Base-by-base conservation (phyloP, 2,329 filamentous ascomycete genomes). In the Geosmithia flava region DNA sequence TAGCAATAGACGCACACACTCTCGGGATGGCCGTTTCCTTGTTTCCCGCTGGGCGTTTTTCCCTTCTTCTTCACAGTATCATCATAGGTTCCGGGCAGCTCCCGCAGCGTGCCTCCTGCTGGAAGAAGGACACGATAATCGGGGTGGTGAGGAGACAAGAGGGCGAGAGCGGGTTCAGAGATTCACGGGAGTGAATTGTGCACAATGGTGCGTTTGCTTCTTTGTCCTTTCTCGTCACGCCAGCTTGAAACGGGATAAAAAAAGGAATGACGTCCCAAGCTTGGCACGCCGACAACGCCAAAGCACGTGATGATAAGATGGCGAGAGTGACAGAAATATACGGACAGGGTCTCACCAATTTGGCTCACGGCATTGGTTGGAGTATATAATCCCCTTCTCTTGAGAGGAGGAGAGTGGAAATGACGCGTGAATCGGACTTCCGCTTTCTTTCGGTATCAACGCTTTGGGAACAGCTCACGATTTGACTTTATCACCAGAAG, bases 251-350 rank as follows among this genome's bases (percentile, higher is more conserved):
- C 10, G 11, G 33, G 15, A 16, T 7, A 37, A 37, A 37, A 37
- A 3, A 16, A 16, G 13, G 13, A 11, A 37, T 37, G 33, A 37
- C 33, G 33, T 37, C 33, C 15, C 11, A 27, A 37, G 33, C 33
- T 37, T 37, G n/a, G 16, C 47, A 43, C 47, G 47, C 16, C 13
- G 41, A 20, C 33, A 27, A 48, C 47, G 47, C 47, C 47, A 48
- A 48, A 48, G 29, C 47, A 48, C 47, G 47, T 48, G 47, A 48
- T 39, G 40, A 17, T 3, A 33, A 17, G 23, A 8, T 46, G 29
- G 3, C 20, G n/a, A 42, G 20, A 16, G 41, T 42, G 17, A 15
- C 6, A 7, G 29, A 33, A 45, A 45, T 37, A 13, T 10, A 23
- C 27, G 7, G 13, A 11, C 33, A 37, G 11, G 33, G 33, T 6